Evolutionary conservation across 139 green algal genomes (phyloP).

Genomic region (Chlorella sp.): DNA sequence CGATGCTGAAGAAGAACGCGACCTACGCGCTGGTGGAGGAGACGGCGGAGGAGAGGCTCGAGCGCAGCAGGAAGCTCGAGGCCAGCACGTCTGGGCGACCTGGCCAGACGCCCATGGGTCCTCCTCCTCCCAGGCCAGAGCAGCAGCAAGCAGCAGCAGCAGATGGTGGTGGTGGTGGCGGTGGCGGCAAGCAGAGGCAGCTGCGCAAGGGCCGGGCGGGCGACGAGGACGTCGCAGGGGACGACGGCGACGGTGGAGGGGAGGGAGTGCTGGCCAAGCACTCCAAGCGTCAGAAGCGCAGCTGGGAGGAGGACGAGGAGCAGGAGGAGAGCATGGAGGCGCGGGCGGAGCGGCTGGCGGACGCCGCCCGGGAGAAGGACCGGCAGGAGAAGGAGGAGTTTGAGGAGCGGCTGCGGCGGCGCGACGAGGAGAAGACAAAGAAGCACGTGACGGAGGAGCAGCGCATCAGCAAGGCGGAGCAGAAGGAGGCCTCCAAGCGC

Average conservation of each 20-base stretch:
- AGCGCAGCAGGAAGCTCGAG: not conserved
- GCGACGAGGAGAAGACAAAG: slow-evolving; percentile 35
- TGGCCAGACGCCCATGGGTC: not conserved
- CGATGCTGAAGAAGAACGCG: slow-evolving; percentile 38
- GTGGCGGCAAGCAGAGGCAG: slow-evolving; percentile 9
- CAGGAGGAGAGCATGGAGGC: slow-evolving; percentile 17
- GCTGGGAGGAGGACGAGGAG: slow-evolving; percentile 70
- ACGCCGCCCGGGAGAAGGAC: slow-evolving; percentile 35
- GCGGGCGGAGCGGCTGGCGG: slow-evolving; percentile 1
- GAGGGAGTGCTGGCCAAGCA: slow-evolving; percentile 5
- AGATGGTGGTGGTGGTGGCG: not conserved
- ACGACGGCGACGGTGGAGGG: not conserved
- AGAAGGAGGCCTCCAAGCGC: slow-evolving; percentile 26
- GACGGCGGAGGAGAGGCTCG: slow-evolving; percentile 19
- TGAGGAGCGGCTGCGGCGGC: slow-evolving; percentile 52
- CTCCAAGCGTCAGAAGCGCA: slow-evolving; percentile 31
- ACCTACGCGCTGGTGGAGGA: slow-evolving; percentile 52
- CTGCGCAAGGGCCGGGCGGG: not conserved
- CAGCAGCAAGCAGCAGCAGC: slow-evolving; percentile 2
- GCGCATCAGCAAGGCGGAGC: slow-evolving; percentile 17
- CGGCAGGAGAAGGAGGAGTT: slow-evolving; percentile 81
- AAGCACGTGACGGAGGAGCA: slow-evolving; percentile 42
- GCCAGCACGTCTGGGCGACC: not conserved
- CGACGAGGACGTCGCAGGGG: not conserved
- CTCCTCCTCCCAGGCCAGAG: too few species aligned